phyloP scores from a whole-genome alignment of 2,329 filamentous ascomycete species.

The Aspergillus sp. region DNA sequence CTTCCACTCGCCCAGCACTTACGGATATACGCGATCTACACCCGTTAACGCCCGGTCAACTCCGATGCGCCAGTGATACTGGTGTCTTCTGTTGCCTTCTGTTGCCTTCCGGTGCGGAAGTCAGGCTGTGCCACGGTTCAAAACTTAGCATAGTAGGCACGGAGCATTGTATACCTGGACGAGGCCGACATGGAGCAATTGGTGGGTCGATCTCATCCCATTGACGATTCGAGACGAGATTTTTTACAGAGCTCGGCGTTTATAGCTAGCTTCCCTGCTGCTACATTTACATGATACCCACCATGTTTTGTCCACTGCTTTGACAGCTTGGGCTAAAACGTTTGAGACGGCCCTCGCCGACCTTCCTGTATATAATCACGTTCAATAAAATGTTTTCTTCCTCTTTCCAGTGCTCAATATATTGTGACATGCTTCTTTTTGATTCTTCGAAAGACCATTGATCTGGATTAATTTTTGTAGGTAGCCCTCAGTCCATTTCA shows the following conservation, averaged over 20 bases:
- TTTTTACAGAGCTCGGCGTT: not conserved
- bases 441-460: not conserved
- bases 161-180: not conserved
- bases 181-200: not conserved
- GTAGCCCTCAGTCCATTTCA: not conserved
- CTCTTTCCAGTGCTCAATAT: not conserved
- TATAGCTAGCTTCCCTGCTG: not conserved
- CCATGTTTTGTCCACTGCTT: constrained; percentile 1
- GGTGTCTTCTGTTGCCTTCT: too few relatives aligned
- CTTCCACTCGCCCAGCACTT: not conserved
- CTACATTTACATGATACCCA: constrained; percentile 11
- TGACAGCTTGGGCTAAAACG: not conserved
- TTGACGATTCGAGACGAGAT: not conserved
- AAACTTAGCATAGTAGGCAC: not conserved
- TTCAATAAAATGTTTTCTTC: not conserved
- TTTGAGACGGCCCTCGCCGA: not conserved
- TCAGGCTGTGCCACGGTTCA: too few relatives aligned
- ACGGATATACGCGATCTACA: not conserved
- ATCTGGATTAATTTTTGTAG: not conserved
- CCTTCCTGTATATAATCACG: not conserved
- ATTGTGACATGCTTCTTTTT: not conserved
- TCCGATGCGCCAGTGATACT: not conserved
- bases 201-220: not conserved
- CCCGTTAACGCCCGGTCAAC: not conserved
- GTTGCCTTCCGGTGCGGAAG: too few relatives aligned